Evolutionary conservation across 148 eudicot species (phyloP), one percentile per base, ranked within the genome.

Genomic region (Agrostemma githago): DNA sequence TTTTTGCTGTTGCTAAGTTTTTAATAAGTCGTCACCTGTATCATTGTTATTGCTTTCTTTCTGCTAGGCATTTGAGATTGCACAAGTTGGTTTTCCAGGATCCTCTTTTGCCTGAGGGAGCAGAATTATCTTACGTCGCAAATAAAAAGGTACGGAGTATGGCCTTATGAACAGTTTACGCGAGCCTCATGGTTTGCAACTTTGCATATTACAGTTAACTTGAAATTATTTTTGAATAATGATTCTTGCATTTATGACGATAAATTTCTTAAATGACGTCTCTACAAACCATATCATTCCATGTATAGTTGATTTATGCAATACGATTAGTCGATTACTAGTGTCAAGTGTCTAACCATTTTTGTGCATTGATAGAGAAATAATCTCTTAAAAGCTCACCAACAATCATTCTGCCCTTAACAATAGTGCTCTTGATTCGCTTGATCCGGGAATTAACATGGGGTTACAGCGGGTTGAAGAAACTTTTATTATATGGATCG

Each of bases 71-170:
- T 83, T 62, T 86, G 84, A 81, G 89, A 76, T 66, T 89, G 89
- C 99, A 95, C 74, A 92, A 77, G 74, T 79, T 86, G 75, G 96
- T 89, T 8, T 86, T 95, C 72, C 78, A 87, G 88, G 85, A 79
- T 60, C 89, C 85, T 79, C 78, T 82, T 75, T 83, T 95, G 56
- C 89, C 89, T 71, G 99, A 95, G 74, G 94, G 92, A 71, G 85
- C 97, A 38, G 89, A 81, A 74, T 74, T 95, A 66, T 84, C 82
- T 15, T 95, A 92, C 82, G 87, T 75, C 78, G 74, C 79, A 40
- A 82, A 78, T 69, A 96, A 96, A 79, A 73, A 89, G 96, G 97
- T 94, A 61, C 71, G 34, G 34, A 93, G 97, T 94, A 61, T 73
- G 34, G 34, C 34, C 34, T 26, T 26, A 26, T 26, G 75, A 74